Evolutionary conservation across 176 grass and related monocot genomes (phyloP).

Genomic region (Hyparrhenia diplandra): DNA sequence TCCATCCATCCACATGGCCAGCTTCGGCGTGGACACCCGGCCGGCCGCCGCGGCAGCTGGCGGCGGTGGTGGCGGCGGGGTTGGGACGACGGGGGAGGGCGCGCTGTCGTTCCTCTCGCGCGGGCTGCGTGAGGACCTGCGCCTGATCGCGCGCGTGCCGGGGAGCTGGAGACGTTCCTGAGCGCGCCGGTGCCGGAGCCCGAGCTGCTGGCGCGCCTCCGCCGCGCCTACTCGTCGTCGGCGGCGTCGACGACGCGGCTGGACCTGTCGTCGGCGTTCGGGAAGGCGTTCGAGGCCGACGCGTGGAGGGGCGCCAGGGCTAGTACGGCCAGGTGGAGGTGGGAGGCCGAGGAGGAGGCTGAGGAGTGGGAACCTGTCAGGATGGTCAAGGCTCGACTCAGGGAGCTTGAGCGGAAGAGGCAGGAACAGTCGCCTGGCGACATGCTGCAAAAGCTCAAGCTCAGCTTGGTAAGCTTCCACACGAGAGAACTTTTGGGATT

Average conservation of each 20-base stretch:
- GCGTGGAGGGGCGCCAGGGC: slow-evolving; percentile 28
- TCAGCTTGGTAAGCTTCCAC: slow-evolving; percentile 78
- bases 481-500: too few species aligned
- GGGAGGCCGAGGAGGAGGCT: slow-evolving; percentile 35
- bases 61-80: neutral
- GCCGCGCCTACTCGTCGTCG: slow-evolving; percentile 40
- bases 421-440: slow-evolving; percentile 34
- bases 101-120: slow-evolving; percentile 80
- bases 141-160: slow-evolving; percentile 70
- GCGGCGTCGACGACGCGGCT: slow-evolving; percentile 44
- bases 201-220: slow-evolving; percentile 63
- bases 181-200: slow-evolving; percentile 63
- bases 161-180: slow-evolving; percentile 73
- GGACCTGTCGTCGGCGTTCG: slow-evolving; percentile 72
- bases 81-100: slow-evolving; percentile 39
- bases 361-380: slow-evolving; percentile 83
- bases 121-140: slow-evolving; percentile 72
- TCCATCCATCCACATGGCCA: slow-evolving; percentile 47
- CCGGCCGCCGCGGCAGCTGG: slow-evolving; percentile 15
- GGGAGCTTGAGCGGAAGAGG: slow-evolving; percentile 62
- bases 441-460: slow-evolving; percentile 82
- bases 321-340: neutral
- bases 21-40: slow-evolving; percentile 64
- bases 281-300: slow-evolving; percentile 70
- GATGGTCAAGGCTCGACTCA: slow-evolving; percentile 58